Conservation (phyloP, 257 asterid species). For the Solanum gandarillasii region DNA sequence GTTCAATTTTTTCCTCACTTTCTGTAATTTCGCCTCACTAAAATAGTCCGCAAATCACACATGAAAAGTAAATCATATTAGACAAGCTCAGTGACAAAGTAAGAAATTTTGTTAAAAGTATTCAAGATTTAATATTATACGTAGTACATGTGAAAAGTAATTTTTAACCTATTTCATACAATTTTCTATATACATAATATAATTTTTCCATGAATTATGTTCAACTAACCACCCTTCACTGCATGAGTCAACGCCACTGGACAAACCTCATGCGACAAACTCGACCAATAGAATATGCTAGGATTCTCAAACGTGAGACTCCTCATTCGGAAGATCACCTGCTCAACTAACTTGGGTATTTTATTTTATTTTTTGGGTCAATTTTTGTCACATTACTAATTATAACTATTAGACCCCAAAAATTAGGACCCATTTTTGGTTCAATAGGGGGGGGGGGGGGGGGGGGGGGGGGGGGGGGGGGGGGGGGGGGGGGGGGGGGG, state of each 20-base stretch:
- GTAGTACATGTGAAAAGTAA: too few species aligned
- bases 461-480: too few species aligned
- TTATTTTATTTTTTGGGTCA: neutral
- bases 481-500: too few species aligned
- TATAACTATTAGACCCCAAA: neutral
- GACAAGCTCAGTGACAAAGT: neutral
- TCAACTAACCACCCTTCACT: neutral
- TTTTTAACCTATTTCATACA: neutral
- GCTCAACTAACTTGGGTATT: neutral
- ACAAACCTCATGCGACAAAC: neutral
- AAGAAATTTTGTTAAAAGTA: too few species aligned
- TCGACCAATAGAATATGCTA: neutral
- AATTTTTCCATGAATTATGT: neutral
- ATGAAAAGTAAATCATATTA: neutral
- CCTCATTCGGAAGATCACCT: neutral
- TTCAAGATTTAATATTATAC: too few species aligned
- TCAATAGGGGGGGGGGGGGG: too few species aligned
- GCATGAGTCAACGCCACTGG: neutral
- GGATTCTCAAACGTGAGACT: neutral
- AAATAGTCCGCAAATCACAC: fast-evolving
- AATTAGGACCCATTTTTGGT: neutral
- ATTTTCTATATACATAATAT: too few species aligned
- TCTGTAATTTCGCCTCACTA: neutral
- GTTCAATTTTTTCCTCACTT: neutral
- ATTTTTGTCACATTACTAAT: neutral